These are phyloP conservation scores for Pyrenopolyporus hunteri DNA, from an alignment of 495 filamentous ascomycete genomes.

Conservation along the genomic window DNA sequence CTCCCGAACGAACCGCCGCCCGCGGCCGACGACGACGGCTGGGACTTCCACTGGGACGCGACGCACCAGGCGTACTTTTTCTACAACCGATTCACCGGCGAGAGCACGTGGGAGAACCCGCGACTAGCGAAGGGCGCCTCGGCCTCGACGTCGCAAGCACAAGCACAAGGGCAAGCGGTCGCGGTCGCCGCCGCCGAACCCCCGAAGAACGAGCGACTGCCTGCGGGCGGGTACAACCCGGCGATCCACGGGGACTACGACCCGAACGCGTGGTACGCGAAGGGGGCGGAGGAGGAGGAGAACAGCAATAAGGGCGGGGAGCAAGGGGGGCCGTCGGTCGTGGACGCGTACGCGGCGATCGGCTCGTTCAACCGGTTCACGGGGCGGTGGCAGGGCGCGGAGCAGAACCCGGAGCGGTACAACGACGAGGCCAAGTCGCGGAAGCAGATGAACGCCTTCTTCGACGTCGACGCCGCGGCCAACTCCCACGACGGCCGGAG, in stretches of 20 bases:
- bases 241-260: constrained; percentile 97
- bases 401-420: constrained; percentile 61
- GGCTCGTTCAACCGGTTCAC: constrained; percentile 93
- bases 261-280: constrained; percentile 88
- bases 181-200: constrained; percentile 38
- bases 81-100: constrained; percentile 79
- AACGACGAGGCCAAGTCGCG: constrained; percentile 88
- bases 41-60: constrained; percentile 84
- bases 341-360: constrained; percentile 64
- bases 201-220: constrained; percentile 39
- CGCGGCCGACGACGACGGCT: constrained; percentile 74
- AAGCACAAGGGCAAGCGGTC: constrained; percentile 34
- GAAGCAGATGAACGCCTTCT: constrained; percentile 92
- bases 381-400: constrained; percentile 80
- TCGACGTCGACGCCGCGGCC: constrained; percentile 96
- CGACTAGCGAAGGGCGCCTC: constrained; percentile 62
- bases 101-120: constrained; percentile 89
- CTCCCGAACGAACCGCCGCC: constrained; percentile 49
- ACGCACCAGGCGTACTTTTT: constrained; percentile 80
- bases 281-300: constrained; percentile 51
- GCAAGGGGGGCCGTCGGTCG: constrained; percentile 38
- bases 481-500: constrained; percentile 92
- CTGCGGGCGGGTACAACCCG: constrained; percentile 84
- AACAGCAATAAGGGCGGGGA: too few relatives aligned
- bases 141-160: constrained; percentile 22